Percentiles rank a stretch among this genome's conserved stretches.
These are phyloP conservation scores for Monosporascus sp. DNA, from an alignment of 2,329 filamentous ascomycete species.

Conservation along the genomic window DNA sequence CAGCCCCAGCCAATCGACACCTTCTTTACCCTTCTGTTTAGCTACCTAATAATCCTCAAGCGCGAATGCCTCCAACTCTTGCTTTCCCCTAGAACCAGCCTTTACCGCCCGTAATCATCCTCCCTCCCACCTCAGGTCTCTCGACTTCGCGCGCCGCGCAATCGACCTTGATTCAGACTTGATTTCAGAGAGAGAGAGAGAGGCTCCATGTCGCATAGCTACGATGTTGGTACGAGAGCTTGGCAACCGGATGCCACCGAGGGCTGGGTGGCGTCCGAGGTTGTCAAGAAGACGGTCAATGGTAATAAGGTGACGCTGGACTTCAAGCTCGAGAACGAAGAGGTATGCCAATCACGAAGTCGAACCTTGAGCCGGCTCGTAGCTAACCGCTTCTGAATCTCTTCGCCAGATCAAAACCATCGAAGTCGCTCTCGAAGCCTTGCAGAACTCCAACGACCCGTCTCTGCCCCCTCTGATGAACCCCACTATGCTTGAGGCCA, in stretches of 20 bases:
- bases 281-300: slow-evolving; percentile 75
- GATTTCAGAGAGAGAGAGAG: neutral
- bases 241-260: slow-evolving; percentile 97
- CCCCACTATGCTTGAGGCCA: slow-evolving; percentile 94
- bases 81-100: slow-evolving; percentile 14
- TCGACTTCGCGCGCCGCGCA: slow-evolving; percentile 4
- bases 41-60: slow-evolving; percentile 8
- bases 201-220: slow-evolving; percentile 77
- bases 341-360: slow-evolving; percentile 49
- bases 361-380: neutral
- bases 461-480: slow-evolving; percentile 94
- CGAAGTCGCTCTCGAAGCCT: slow-evolving; percentile 68
- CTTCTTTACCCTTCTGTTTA: slow-evolving; percentile 13
- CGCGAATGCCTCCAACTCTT: slow-evolving; percentile 24
- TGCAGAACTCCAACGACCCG: slow-evolving; percentile 71
- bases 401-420: slow-evolving; percentile 65
- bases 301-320: slow-evolving; percentile 83
- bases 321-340: slow-evolving; percentile 87
- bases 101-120: slow-evolving; percentile 6
- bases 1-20: slow-evolving; percentile 12
- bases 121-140: slow-evolving; percentile 4
- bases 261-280: slow-evolving; percentile 96
- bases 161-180: neutral
- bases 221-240: slow-evolving; percentile 93
- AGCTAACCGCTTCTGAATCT: slow-evolving; percentile 10